These are phyloP conservation scores for Penicillium fuscoglaucum DNA, from an alignment of 2,329 filamentous ascomycete genomes.

Conservation along the genomic window DNA sequence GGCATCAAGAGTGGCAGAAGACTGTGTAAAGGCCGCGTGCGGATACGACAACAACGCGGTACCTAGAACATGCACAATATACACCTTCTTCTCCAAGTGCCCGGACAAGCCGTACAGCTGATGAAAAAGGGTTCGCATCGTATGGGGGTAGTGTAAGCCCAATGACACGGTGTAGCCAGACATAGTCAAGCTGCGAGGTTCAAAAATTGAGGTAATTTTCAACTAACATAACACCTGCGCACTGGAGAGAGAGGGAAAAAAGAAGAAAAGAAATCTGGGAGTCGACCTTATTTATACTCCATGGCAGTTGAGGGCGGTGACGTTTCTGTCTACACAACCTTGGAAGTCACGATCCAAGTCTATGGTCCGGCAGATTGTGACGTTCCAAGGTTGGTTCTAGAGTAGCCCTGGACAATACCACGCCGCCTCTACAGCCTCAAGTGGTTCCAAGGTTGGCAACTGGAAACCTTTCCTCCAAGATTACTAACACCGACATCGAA, in stretches of 20 bases:
- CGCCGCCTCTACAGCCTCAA: background rate
- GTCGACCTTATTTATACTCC: background rate
- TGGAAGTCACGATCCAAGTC: background rate
- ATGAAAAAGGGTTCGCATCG: background rate
- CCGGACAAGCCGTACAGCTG: background rate
- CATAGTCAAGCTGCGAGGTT: background rate
- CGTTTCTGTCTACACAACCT: background rate
- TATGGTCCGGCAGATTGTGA: background rate
- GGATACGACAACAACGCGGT: background rate
- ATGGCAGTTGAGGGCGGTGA: background rate
- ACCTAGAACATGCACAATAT: background rate
- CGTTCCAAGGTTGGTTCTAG: background rate
- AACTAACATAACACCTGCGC: too few species aligned
- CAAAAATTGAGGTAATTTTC: background rate
- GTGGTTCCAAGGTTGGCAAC: background rate
- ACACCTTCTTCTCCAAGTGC: background rate
- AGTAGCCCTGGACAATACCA: background rate
- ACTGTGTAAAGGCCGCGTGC: background rate
- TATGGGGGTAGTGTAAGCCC: background rate
- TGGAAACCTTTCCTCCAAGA: background rate
- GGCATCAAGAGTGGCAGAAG: background rate
- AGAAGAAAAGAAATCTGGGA: background rate
- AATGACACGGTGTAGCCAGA: background rate
- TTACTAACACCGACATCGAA: background rate
- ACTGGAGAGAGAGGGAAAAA: background rate